Conservation (phyloP, 768 basidiomycete species). For the Astraeus odoratus region DNA sequence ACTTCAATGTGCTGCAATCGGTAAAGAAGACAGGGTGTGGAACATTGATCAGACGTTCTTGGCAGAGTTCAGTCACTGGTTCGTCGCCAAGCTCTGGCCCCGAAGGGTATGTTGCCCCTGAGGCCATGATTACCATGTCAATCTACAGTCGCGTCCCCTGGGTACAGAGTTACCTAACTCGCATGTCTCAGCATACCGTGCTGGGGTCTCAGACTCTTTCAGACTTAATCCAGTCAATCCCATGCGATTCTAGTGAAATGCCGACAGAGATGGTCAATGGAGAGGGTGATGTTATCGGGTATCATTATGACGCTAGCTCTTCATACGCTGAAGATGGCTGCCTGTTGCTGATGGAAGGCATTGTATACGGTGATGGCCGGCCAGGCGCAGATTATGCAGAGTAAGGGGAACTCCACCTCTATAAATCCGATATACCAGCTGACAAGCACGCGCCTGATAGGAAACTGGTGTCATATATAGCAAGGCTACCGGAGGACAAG, state of each 20-base stretch:
- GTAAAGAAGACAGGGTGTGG: constrained; percentile 28
- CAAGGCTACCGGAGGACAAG: constrained; percentile 26
- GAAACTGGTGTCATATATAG: constrained; percentile 38
- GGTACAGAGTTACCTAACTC: constrained; percentile 51
- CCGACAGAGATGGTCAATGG: constrained; percentile 34
- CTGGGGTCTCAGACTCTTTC: constrained; percentile 67
- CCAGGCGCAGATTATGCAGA: constrained; percentile 49
- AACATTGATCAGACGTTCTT: constrained; percentile 12
- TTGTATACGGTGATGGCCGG: constrained; percentile 50
- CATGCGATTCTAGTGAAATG: constrained; percentile 55
- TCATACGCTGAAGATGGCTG: constrained; percentile 27
- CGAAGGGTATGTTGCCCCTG: constrained; percentile 4
- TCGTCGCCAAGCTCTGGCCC: neutral
- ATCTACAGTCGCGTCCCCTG: constrained; percentile 56
- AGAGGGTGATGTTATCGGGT: constrained; percentile 27
- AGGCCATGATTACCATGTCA: constrained; percentile 53
- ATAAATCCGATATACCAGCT: neutral
- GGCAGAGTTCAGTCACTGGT: neutral
- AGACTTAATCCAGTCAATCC: constrained; percentile 52
- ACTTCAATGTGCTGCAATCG: constrained; percentile 49
- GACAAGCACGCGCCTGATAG: constrained; percentile 25
- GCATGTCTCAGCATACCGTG: constrained; percentile 61
- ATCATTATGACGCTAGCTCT: constrained; percentile 17
- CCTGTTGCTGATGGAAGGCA: constrained; percentile 56
- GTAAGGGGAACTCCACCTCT: constrained; percentile 27